phyloP scores from a whole-genome alignment of 2,329 filamentous ascomycete species.

The Cadophora malorum region DNA sequence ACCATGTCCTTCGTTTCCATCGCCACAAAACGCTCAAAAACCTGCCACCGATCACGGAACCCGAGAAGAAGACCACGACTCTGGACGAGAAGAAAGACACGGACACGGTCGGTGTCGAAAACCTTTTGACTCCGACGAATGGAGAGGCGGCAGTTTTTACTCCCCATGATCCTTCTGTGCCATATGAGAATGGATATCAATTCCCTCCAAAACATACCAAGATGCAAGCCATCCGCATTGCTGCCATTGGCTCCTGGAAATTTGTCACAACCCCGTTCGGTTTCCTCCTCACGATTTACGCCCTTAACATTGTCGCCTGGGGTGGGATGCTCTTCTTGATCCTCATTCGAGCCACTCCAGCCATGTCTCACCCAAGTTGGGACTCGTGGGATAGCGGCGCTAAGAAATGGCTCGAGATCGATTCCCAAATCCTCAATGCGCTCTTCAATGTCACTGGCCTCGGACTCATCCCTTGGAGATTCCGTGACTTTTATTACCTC shows the following conservation, averaged over 20 bases:
- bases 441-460: slow-evolving; percentile 87
- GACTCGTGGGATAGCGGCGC: slow-evolving; percentile 71
- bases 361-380: slow-evolving; percentile 65
- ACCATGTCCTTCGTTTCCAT: slow-evolving; percentile 23
- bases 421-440: slow-evolving; percentile 80
- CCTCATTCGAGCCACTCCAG: slow-evolving; percentile 72
- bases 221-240: slow-evolving; percentile 62
- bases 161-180: slow-evolving; percentile 32
- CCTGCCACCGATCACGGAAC: slow-evolving; percentile 17
- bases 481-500: slow-evolving; percentile 77
- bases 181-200: slow-evolving; percentile 37
- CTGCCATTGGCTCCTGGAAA: slow-evolving; percentile 65
- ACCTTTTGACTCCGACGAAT: slow-evolving; percentile 18
- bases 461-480: slow-evolving; percentile 83
- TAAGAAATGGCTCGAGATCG: slow-evolving; percentile 81
- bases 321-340: slow-evolving; percentile 88
- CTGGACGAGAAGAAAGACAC: slow-evolving; percentile 24
- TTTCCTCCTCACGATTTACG: slow-evolving; percentile 78
- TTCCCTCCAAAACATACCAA: slow-evolving; percentile 55
- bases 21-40: slow-evolving; percentile 27
- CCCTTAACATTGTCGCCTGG: slow-evolving; percentile 83
- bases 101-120: slow-evolving; percentile 18
- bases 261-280: slow-evolving; percentile 77
- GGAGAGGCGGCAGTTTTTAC: slow-evolving; percentile 23
- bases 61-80: slow-evolving; percentile 12